A percentile compares a stretch with the other conserved stretches of the same genome.
Conservation (phyloP, 2,329 filamentous ascomycete genomes). For the Fusarium buxicola region DNA sequence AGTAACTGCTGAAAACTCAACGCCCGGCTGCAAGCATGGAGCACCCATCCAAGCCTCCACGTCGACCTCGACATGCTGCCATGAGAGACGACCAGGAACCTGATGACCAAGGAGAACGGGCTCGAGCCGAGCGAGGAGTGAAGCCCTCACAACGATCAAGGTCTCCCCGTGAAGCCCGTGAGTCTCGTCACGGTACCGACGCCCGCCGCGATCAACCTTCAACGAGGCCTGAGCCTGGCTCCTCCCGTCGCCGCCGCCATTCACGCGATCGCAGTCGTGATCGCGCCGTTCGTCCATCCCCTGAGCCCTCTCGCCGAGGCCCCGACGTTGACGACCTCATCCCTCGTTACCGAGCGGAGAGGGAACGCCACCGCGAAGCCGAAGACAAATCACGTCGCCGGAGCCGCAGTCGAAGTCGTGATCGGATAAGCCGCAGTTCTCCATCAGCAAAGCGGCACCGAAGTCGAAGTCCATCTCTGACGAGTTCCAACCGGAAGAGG, state of each 20-base stretch:
- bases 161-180: constrained; percentile 47
- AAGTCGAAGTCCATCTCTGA: constrained; percentile 56
- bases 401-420: constrained; percentile 50
- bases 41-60: constrained; percentile 49
- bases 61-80: constrained; percentile 55
- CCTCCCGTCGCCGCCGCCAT: constrained; percentile 52
- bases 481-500: constrained; percentile 55
- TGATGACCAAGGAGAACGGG: constrained; percentile 53
- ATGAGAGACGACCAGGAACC: constrained; percentile 55
- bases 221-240: constrained; percentile 47
- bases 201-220: constrained; percentile 50
- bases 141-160: constrained; percentile 48
- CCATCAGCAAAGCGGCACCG: constrained; percentile 57
- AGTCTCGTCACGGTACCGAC: constrained; percentile 47
- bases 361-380: constrained; percentile 47
- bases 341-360: constrained; percentile 52
- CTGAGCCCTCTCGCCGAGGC: constrained; percentile 44
- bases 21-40: constrained; percentile 47
- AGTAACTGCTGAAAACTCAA: constrained; percentile 55
- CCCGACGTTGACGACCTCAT: constrained; percentile 53
- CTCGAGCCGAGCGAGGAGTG: constrained; percentile 51
- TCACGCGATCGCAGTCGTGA: constrained; percentile 55
- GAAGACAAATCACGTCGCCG: constrained; percentile 50
- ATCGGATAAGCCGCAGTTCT: constrained; percentile 47
- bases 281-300: constrained; percentile 42